Conservation (phyloP, 805 yeast species). For the Cyberlindnera amylophila region DNA sequence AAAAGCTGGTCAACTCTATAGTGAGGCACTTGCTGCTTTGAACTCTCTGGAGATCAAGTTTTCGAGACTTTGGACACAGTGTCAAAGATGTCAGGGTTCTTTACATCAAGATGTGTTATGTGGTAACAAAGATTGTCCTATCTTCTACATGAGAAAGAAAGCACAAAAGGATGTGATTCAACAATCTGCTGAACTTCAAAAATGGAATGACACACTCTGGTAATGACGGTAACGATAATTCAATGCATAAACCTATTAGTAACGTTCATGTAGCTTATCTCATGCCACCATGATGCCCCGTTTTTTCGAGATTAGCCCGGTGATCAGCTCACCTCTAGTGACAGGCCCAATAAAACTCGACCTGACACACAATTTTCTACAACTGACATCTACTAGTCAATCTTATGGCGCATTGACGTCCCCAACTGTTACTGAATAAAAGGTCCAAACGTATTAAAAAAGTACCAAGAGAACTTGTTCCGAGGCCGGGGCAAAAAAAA, state of each 20-base stretch:
- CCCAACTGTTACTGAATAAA: too few species aligned
- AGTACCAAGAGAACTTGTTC: too few species aligned
- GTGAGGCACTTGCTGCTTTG: slow-evolving; percentile 76
- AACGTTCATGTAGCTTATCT: too few species aligned
- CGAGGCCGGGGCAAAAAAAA: too few species aligned
- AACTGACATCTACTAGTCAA: too few species aligned
- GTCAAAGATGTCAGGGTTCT: slow-evolving; percentile 96
- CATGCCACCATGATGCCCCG: too few species aligned
- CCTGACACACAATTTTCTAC: too few species aligned
- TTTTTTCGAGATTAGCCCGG: too few species aligned
- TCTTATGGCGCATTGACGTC: too few species aligned
- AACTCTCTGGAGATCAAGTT: slow-evolving; percentile 78
- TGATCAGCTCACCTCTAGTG: too few species aligned
- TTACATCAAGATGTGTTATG: slow-evolving; percentile 94
- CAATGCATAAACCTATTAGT: neutral
- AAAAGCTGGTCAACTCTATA: slow-evolving; percentile 73
- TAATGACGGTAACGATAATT: slow-evolving; percentile 11
- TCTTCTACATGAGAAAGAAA: slow-evolving; percentile 87
- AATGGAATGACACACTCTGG: slow-evolving; percentile 35
- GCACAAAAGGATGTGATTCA: slow-evolving; percentile 40
- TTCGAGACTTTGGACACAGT: slow-evolving; percentile 93
- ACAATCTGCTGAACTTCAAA: slow-evolving; percentile 35
- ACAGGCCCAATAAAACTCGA: too few species aligned
- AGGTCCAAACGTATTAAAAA: too few species aligned
- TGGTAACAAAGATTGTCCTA: slow-evolving; percentile 94